Percentiles rank a stretch among this genome's conserved stretches.
These are phyloP conservation scores for Zopfochytrium polystomum DNA, from an alignment of 371 early-diverging fungal species.

Conservation along the genomic window DNA sequence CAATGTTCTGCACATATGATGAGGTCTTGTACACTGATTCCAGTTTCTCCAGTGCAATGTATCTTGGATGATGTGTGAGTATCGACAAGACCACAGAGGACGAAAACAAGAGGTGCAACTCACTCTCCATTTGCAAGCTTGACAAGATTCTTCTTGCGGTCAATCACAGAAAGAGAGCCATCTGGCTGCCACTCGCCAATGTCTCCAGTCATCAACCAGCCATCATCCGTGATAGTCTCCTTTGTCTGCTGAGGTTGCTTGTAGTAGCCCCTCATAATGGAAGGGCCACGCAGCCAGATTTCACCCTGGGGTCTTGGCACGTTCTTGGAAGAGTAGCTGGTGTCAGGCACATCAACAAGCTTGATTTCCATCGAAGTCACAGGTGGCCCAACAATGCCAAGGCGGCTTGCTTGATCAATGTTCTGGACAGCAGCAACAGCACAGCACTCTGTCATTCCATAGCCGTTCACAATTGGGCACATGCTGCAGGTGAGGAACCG, in stretches of 20 bases:
- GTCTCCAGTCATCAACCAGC: slow-evolving; percentile 95
- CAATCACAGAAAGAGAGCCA: slow-evolving; percentile 73
- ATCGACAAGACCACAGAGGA: too few relatives aligned
- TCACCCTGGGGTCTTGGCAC: slow-evolving; percentile 77
- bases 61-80: slow-evolving; percentile 39
- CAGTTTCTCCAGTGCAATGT: slow-evolving; percentile 93
- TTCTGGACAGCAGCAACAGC: slow-evolving; percentile 34
- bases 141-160: slow-evolving; percentile 82
- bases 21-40: slow-evolving; percentile 89
- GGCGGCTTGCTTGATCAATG: slow-evolving; percentile 23
- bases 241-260: slow-evolving; percentile 62
- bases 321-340: slow-evolving; percentile 66
- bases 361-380: slow-evolving; percentile 78
- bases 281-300: slow-evolving; percentile 81
- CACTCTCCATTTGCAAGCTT: slow-evolving; percentile 82
- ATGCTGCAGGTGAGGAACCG: slow-evolving; percentile 79
- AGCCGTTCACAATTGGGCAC: slow-evolving; percentile 87
- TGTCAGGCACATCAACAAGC: slow-evolving; percentile 83
- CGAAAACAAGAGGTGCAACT: slow-evolving; percentile 1
- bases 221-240: slow-evolving; percentile 62
- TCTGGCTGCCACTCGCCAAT: slow-evolving; percentile 77
- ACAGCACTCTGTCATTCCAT: slow-evolving; percentile 55
- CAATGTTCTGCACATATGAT: slow-evolving; percentile 73
- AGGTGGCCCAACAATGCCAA: slow-evolving; percentile 71
- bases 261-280: slow-evolving; percentile 71